These are phyloP conservation scores for Gaertneriomyces semiglobifer DNA, from an alignment of 192 early-diverging fungal genomes.

Conservation along the genomic window DNA sequence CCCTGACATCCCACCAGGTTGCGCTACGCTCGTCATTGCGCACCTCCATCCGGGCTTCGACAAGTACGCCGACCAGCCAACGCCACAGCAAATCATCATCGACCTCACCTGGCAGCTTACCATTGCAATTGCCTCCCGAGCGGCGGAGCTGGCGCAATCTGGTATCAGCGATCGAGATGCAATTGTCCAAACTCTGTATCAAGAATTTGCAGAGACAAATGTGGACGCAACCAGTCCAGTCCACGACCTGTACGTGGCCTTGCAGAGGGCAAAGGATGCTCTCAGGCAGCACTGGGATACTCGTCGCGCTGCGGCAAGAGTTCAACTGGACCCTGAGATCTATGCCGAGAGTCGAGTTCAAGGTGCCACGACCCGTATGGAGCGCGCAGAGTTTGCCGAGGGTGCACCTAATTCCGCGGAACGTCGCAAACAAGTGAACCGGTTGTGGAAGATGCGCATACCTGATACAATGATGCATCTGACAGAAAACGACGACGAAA, in stretches of 20 bases:
- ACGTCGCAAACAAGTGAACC: constrained; percentile 4
- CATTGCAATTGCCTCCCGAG: constrained; percentile 3
- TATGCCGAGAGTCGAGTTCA: not conserved
- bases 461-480: constrained; percentile 14
- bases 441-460: constrained; percentile 10
- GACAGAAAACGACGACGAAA: not conserved
- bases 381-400: not conserved
- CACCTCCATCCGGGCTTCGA: constrained; percentile 16
- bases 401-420: constrained; percentile 4
- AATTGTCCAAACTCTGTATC: not conserved
- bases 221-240: not conserved
- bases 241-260: not conserved
- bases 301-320: not conserved
- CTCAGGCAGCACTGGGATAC: not conserved
- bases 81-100: not conserved
- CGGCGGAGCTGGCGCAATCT: not conserved
- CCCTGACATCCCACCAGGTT: not conserved
- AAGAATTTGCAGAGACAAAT: not conserved
- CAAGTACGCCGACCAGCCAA: constrained; percentile 15
- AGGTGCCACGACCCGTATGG: not conserved
- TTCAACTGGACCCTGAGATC: not conserved
- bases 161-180: not conserved
- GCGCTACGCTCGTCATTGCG: constrained; percentile 9
- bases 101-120: constrained; percentile 17
- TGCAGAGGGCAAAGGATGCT: not conserved